Percentiles rank a stretch among this genome's conserved stretches.
phyloP scores from a whole-genome alignment of 345 rosid species.

The Melaleuca alternifolia region DNA sequence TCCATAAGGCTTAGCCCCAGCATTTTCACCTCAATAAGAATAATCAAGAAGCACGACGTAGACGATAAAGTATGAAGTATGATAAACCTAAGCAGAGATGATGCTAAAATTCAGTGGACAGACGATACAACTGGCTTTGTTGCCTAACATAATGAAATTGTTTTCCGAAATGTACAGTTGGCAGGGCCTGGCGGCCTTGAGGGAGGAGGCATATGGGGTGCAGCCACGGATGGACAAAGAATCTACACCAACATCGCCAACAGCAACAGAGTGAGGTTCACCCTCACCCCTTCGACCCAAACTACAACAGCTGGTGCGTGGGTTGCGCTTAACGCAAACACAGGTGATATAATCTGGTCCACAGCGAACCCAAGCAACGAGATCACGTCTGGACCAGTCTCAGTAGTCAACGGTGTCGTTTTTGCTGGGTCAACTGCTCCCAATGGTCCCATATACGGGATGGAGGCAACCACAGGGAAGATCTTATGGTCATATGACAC shows the following conservation, averaged over 20 bases:
- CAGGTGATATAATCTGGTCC: slow-evolving; percentile 24
- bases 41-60: background rate
- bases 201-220: slow-evolving; percentile 29
- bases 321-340: slow-evolving; percentile 30
- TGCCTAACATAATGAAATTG: background rate
- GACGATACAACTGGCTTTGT: no score
- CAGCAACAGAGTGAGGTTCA: slow-evolving; percentile 16
- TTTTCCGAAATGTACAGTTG: background rate
- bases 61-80: no score
- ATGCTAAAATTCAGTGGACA: no score
- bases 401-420: slow-evolving; percentile 16
- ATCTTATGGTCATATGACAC: slow-evolving; percentile 26
- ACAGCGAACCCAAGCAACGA: slow-evolving; percentile 37
- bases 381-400: slow-evolving; percentile 23
- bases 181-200: slow-evolving; percentile 31
- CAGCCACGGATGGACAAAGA: slow-evolving; percentile 26
- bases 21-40: background rate
- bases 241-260: slow-evolving; percentile 33
- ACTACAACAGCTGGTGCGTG: slow-evolving; percentile 35
- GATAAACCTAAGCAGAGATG: no score
- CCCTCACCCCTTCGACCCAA: slow-evolving; percentile 18
- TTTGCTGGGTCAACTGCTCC: slow-evolving; percentile 33
- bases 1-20: background rate
- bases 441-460: slow-evolving; percentile 30
- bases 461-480: slow-evolving; percentile 20